Percentiles rank a stretch among this genome's conserved stretches.
These are phyloP conservation scores for Nakazawaea wickerhamii DNA, from an alignment of 805 yeast genomes.

Conservation along the genomic window DNA sequence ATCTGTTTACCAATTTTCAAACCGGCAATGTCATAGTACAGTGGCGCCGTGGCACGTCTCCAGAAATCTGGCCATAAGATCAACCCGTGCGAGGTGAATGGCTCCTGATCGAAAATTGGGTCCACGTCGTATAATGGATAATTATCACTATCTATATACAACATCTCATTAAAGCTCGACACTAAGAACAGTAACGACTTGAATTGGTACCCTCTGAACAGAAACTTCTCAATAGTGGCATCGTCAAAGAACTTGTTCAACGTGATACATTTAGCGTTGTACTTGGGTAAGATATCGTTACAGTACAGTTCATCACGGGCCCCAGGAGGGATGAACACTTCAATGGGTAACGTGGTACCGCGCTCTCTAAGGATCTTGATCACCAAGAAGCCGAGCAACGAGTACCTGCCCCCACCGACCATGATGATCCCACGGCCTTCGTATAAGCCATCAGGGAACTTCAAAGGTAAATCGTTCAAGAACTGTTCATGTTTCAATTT, in stretches of 20 bases:
- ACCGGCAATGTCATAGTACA: slow-evolving; percentile 64
- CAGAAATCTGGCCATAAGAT: slow-evolving; percentile 85
- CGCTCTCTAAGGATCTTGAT: slow-evolving; percentile 39
- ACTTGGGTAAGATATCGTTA: slow-evolving; percentile 42
- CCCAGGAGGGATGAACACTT: slow-evolving; percentile 33
- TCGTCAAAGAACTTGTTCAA: slow-evolving; percentile 32
- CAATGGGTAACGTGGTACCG: slow-evolving; percentile 45
- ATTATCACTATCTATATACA: slow-evolving; percentile 44
- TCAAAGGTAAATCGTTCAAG: slow-evolving; percentile 23
- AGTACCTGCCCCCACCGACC: slow-evolving; percentile 48
- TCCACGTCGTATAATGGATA: slow-evolving; percentile 39
- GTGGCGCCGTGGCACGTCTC: slow-evolving; percentile 78
- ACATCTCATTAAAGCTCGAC: slow-evolving; percentile 39
- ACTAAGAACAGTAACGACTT: slow-evolving; percentile 39
- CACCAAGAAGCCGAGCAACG: slow-evolving; percentile 46
- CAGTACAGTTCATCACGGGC: slow-evolving; percentile 36
- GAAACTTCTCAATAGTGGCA: slow-evolving; percentile 16
- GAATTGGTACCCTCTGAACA: slow-evolving; percentile 31
- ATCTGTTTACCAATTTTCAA: slow-evolving; percentile 33
- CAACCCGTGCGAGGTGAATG: slow-evolving; percentile 40
- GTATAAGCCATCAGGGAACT: slow-evolving; percentile 28
- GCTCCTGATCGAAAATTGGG: slow-evolving; percentile 35
- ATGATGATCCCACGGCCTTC: slow-evolving; percentile 38
- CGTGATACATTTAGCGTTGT: slow-evolving; percentile 37
- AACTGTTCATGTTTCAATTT: slow-evolving; percentile 27